Evolutionary conservation across 768 basidiomycete genomes (phyloP).

Genomic region (Rhodotorula babjevae): DNA sequence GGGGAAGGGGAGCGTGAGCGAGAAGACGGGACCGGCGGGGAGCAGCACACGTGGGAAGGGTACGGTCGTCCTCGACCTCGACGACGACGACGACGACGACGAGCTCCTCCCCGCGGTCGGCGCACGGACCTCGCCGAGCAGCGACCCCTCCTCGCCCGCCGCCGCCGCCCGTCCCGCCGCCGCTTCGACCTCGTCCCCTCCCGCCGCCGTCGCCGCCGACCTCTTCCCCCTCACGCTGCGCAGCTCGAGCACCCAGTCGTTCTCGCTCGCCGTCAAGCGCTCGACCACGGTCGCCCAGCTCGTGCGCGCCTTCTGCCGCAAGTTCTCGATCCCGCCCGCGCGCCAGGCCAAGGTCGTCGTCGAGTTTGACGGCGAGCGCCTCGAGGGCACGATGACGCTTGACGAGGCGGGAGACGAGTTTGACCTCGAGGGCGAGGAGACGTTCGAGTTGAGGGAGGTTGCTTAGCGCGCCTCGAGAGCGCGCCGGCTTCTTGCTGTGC

Average conservation of each 20-base stretch:
- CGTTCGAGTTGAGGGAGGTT: slow-evolving; percentile 17
- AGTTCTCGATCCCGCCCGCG: not conserved
- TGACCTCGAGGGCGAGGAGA: slow-evolving; percentile 33
- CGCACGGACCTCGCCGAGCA: not conserved
- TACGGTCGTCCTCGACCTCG: not conserved
- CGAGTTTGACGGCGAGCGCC: slow-evolving; percentile 31
- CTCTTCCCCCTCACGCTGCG: slow-evolving; percentile 27
- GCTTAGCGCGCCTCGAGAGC: too few relatives aligned
- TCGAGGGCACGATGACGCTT: slow-evolving; percentile 9
- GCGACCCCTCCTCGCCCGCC: not conserved
- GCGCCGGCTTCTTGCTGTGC: too few relatives aligned
- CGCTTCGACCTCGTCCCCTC: not conserved
- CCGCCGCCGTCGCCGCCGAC: not conserved
- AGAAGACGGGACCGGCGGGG: not conserved
- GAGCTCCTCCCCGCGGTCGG: not conserved
- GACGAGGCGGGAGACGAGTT: slow-evolving; percentile 22
- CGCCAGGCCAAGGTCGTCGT: slow-evolving; percentile 6
- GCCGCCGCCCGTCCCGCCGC: not conserved
- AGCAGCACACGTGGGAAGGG: too few relatives aligned
- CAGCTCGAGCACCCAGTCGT: slow-evolving; percentile 9
- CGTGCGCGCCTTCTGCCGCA: slow-evolving; percentile 14
- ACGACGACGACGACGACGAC: not conserved
- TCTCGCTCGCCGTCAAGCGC: slow-evolving; percentile 23
- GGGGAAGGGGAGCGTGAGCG: not conserved
- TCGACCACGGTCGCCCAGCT: slow-evolving; percentile 18